Conservation (phyloP, 139 green algal species). For the Chlorella sp. region DNA sequence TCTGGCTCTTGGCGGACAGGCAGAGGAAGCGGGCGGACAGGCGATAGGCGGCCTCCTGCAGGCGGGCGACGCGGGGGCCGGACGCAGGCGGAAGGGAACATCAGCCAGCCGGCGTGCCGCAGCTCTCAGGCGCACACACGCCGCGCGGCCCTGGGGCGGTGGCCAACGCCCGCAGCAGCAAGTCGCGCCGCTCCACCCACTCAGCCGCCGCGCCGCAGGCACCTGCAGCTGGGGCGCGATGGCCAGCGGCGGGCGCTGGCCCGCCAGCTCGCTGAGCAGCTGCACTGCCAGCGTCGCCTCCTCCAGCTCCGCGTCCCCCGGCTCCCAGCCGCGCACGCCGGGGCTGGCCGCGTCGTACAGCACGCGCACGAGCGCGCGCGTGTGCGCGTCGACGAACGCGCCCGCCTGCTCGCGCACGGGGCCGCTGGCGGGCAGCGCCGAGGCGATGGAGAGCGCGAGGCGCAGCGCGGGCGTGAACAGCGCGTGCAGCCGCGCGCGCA, state of each 20-base stretch:
- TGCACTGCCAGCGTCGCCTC: conserved; percentile 54
- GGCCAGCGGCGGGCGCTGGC: background rate
- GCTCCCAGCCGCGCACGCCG: conserved; percentile 39
- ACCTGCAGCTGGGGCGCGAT: conserved; percentile 5
- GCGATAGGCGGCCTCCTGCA: conserved; percentile 34
- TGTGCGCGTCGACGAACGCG: conserved; percentile 57
- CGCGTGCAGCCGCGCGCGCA: conserved; percentile 22
- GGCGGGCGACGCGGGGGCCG: no score
- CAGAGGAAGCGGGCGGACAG: conserved; percentile 20
- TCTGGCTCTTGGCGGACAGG: conserved; percentile 16
- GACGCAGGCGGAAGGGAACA: no score
- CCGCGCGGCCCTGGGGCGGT: no score
- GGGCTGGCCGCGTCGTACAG: conserved; percentile 55
- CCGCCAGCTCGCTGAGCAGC: conserved; percentile 52
- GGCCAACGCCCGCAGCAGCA: no score
- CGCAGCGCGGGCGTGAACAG: conserved; percentile 49
- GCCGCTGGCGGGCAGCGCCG: conserved; percentile 39
- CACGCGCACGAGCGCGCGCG: conserved; percentile 45
- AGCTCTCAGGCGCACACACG: no score
- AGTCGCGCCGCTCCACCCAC: no score
- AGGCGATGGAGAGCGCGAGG: conserved; percentile 53
- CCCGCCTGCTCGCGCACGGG: conserved; percentile 45
- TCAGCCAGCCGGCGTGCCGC: no score
- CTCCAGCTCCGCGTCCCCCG: conserved; percentile 61
- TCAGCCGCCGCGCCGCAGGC: no score